Evolutionary conservation across 164 flowering plant genomes (phyloP).

Genomic region (Buxus sempervirens): DNA sequence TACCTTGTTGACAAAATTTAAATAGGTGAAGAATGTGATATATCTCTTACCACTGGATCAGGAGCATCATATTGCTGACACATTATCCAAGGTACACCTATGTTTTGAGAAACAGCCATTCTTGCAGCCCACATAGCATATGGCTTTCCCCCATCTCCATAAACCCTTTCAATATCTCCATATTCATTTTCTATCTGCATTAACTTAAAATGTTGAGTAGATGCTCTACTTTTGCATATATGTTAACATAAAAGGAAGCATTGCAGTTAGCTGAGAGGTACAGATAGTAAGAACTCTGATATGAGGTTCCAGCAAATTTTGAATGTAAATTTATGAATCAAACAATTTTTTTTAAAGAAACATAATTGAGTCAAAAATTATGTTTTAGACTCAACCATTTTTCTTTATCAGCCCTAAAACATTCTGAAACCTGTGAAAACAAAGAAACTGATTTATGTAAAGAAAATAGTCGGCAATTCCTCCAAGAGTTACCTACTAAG

Average conservation of each 20-base stretch:
- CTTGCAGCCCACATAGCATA: constrained; percentile 93
- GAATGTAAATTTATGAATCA: no score
- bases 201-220: neutral
- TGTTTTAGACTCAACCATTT: neutral
- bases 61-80: constrained; percentile 96
- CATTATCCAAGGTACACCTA: constrained; percentile 99
- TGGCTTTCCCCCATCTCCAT: constrained; percentile 85
- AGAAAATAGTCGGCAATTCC: neutral
- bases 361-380: no score
- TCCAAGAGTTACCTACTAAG: neutral
- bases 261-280: neutral
- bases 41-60: constrained; percentile 67
- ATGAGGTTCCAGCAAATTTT: neutral
- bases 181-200: constrained; percentile 96
- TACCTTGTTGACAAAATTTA: neutral
- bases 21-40: neutral
- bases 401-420: neutral
- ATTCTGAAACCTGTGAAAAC: neutral
- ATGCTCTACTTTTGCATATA: neutral
- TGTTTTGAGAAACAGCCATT: constrained; percentile 93
- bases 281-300: neutral
- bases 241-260: neutral
- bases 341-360: no score
- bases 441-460: neutral
- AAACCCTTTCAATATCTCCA: constrained; percentile 60